Evolutionary conservation across 768 basidiomycete species (phyloP).

Genomic region (Tylopilus vinaceipallidus): DNA sequence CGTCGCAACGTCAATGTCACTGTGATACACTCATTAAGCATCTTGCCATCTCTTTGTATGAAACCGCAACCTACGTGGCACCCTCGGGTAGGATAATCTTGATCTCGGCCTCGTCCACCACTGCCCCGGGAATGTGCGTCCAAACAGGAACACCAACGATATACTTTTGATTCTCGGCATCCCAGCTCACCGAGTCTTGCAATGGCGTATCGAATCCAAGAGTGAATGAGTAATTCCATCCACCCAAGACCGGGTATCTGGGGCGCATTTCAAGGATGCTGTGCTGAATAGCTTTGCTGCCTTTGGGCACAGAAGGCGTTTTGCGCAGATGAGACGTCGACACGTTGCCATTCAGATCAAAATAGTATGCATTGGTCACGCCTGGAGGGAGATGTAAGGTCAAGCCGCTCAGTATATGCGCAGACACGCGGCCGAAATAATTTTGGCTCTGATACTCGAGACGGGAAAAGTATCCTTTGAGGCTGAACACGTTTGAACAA

Average conservation of each 20-base stretch:
- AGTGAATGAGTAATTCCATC: slow-evolving; percentile 97
- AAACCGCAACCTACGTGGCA: slow-evolving; percentile 60
- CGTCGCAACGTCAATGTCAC: slow-evolving; percentile 70
- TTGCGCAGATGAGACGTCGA: slow-evolving; percentile 86
- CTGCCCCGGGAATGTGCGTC: slow-evolving; percentile 75
- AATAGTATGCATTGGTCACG: slow-evolving; percentile 81
- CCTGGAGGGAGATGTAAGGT: slow-evolving; percentile 81
- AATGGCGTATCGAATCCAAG: slow-evolving; percentile 92
- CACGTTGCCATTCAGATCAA: slow-evolving; percentile 93
- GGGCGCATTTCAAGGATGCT: slow-evolving; percentile 82
- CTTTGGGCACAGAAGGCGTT: slow-evolving; percentile 61
- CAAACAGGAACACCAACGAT: slow-evolving; percentile 82
- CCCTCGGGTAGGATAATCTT: slow-evolving; percentile 89
- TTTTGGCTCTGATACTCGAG: slow-evolving; percentile 78
- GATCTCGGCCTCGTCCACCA: slow-evolving; percentile 77
- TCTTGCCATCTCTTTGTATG: background rate
- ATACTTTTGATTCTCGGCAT: slow-evolving; percentile 61
- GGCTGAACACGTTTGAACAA: slow-evolving; percentile 41
- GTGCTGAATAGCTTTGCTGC: slow-evolving; percentile 47
- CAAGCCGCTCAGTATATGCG: slow-evolving; percentile 72
- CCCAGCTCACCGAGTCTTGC: slow-evolving; percentile 66
- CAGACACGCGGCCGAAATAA: slow-evolving; percentile 62
- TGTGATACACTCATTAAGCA: slow-evolving; percentile 32
- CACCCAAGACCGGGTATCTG: slow-evolving; percentile 90
- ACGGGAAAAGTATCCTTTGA: slow-evolving; percentile 96